Base-by-base conservation (phyloP, 164 flowering plant species). In the Tetracentron sinense region DNA sequence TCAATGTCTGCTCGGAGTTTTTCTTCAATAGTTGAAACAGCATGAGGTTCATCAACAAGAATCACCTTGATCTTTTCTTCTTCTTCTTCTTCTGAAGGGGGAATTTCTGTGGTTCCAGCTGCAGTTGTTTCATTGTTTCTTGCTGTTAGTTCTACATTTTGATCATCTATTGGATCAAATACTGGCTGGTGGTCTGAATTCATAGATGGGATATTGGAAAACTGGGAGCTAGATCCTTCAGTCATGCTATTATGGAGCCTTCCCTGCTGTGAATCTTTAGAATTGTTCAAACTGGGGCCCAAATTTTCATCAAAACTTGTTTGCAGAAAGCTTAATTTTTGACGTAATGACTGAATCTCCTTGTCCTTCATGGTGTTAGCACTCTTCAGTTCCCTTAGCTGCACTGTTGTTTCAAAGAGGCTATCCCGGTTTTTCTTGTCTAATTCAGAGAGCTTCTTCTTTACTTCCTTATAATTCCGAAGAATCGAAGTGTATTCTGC, bases 401-500 rank as follows among this genome's bases (percentile, higher is more conserved):
- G 82, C 54, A 75, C 54, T 54, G 78, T 77, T 51, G 72, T 53
- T 46, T 83, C 78, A 31, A 75, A 79, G 61, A 77, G 57, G 61
- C 67, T 71, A 25, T 84, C 91, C 23, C 81, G 70, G 70, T 72
- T 82, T 62, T 77, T 76, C 76, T 79, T 81, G 72, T 86, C 90
- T 48, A 67, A 69, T 6, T 82, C 86, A 58, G 73, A 61, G 19
- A 87, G 80, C 74, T 78, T 82, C 76, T 62, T 79, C 74, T 78
- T 88, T 26, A 79, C 72, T 20, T 84, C 87, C 64, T 79, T 86
- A 50, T 77, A 83, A 42, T 79, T 79, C 16, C 73, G 63, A 29
- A 90, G 82, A 61, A 81, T 77, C 4, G 75, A 38, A 31, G 85
- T 82, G 69, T 88, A 88, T 74, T 86, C 88, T 15, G 82, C 77